phyloP scores from a whole-genome alignment of 129 eudicot species.

The Centaurea solstitialis region DNA sequence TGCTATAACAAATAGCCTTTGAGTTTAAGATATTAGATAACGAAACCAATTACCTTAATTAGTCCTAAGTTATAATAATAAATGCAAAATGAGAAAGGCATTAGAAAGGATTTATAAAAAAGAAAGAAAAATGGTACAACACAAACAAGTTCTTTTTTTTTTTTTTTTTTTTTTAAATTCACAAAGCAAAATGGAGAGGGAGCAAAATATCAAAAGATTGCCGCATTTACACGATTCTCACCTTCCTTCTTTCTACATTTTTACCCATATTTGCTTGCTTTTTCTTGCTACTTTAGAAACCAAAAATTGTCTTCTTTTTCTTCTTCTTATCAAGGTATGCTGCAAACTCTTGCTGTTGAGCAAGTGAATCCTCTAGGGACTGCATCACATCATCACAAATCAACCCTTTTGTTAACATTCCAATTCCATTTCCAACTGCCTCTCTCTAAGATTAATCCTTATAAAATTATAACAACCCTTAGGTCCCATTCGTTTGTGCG shows the following conservation, averaged over 20 bases:
- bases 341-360: constrained; percentile 64
- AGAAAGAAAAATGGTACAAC: constrained; percentile 27
- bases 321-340: constrained; percentile 84
- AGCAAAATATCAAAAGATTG: constrained; percentile 29
- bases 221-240: constrained; percentile 40
- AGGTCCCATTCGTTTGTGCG: no score
- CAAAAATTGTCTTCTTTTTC: constrained; percentile 72
- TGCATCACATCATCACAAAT: constrained; percentile 27
- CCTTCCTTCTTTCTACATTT: constrained; percentile 23
- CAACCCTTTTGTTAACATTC: background rate
- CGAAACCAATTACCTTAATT: background rate
- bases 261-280: background rate
- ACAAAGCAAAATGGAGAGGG: constrained; percentile 30
- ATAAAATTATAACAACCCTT: no score
- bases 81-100: background rate
- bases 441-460: no score
- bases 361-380: constrained; percentile 61
- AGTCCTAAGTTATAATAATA: background rate
- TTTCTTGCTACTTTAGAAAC: constrained; percentile 34
- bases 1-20: no score
- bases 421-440: no score
- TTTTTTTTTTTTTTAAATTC: constrained; percentile 24
- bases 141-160: background rate
- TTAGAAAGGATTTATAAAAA: constrained; percentile 4
- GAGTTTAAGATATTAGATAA: no score